Conservation (phyloP, 768 basidiomycete species). For the Rhodotorula graminis region DNA sequence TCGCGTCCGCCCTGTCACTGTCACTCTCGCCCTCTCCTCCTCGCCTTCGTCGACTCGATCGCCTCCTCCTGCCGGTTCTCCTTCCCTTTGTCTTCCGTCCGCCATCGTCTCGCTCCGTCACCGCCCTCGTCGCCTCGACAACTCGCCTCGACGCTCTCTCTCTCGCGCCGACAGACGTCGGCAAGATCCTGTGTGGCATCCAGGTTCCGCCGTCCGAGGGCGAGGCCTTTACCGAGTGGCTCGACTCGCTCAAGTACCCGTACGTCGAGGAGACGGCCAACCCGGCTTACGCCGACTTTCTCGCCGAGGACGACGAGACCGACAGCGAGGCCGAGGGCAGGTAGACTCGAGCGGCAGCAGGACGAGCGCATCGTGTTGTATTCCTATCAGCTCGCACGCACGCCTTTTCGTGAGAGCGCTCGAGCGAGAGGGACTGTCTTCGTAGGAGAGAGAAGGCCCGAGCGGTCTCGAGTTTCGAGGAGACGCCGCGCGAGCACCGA, state of each 20-base stretch:
- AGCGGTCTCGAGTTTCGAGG: too few relatives aligned
- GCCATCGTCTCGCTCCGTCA: too few relatives aligned
- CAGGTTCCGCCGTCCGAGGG: conserved; percentile 73
- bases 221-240: conserved; percentile 65
- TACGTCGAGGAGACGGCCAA: conserved; percentile 84
- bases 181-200: conserved; percentile 78
- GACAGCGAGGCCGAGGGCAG: background rate
- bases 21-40: background rate
- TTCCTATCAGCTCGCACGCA: background rate
- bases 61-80: background rate
- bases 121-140: too few relatives aligned
- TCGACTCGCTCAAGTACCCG: conserved; percentile 72
- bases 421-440: too few relatives aligned
- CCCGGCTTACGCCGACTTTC: conserved; percentile 25
- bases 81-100: too few relatives aligned
- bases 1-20: too few relatives aligned
- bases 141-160: background rate
- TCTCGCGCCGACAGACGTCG: conserved; percentile 7
- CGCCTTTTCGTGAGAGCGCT: too few relatives aligned
- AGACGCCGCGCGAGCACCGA: too few relatives aligned
- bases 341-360: too few relatives aligned
- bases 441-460: too few relatives aligned
- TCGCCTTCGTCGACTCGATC: background rate
- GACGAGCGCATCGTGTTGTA: background rate
- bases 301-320: conserved; percentile 3